Conservation (phyloP, 257 asterid species). For the Lavandula angustifolia region DNA sequence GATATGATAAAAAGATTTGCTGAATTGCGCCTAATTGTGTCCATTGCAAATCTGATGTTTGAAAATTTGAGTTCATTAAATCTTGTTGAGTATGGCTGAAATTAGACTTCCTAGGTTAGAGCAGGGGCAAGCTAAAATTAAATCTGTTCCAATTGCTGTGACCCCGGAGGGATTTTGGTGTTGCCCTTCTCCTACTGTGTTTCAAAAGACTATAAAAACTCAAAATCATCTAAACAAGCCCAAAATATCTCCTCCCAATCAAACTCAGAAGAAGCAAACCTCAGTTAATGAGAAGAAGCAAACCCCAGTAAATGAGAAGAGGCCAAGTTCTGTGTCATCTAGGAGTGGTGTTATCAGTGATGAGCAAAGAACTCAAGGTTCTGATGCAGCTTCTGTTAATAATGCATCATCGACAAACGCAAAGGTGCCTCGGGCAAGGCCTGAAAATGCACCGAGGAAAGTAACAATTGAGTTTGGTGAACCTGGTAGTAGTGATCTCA, state of each 20-base stretch:
- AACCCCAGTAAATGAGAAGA: constrained; percentile 48
- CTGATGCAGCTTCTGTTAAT: constrained; percentile 44
- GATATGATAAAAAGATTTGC: background rate
- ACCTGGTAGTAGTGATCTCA: constrained; percentile 79
- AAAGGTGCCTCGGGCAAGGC: constrained; percentile 51
- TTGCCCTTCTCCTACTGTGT: constrained; percentile 89
- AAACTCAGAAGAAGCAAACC: constrained; percentile 15
- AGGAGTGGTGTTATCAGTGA: constrained; percentile 35
- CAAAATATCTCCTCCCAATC: constrained; percentile 43
- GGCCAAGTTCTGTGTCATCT: constrained; percentile 36
- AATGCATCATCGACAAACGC: constrained; percentile 43
- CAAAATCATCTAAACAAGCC: constrained; percentile 63
- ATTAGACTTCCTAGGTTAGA: constrained; percentile 66
- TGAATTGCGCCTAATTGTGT: constrained; percentile 6
- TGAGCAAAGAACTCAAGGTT: constrained; percentile 43
- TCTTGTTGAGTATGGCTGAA: constrained; percentile 56
- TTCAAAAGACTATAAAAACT: constrained; percentile 64
- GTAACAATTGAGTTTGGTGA: constrained; percentile 95
- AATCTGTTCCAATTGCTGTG: constrained; percentile 87
- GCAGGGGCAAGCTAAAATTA: constrained; percentile 69
- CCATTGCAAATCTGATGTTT: constrained; percentile 29
- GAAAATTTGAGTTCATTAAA: constrained; percentile 27
- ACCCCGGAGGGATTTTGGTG: constrained; percentile 99
- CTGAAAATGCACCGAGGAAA: constrained; percentile 62
- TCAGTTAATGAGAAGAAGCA: constrained; percentile 47